These are phyloP conservation scores for Lizonia empirigonia DNA, from an alignment of 2,329 filamentous ascomycete species.

Conservation along the genomic window DNA sequence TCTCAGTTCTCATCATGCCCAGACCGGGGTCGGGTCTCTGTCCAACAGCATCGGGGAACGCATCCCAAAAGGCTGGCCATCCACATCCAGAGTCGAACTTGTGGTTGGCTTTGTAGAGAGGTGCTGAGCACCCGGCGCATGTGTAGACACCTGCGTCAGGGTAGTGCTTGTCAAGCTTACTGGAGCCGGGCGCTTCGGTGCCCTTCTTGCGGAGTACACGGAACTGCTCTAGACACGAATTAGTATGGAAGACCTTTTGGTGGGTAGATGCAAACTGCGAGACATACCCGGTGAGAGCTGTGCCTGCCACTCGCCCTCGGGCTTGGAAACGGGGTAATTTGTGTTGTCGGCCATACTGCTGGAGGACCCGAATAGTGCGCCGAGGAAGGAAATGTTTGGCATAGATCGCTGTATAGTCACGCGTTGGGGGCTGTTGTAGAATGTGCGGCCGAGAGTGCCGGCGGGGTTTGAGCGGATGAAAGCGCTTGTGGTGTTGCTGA, in stretches of 20 bases:
- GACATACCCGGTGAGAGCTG: conserved; percentile 72
- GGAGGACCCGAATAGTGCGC: conserved; percentile 73
- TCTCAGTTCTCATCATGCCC: conserved; percentile 89
- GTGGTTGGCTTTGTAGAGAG: conserved; percentile 89
- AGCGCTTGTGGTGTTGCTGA: conserved; percentile 53
- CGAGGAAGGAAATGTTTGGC: conserved; percentile 78
- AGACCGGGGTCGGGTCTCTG: conserved; percentile 76
- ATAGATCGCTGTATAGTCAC: conserved; percentile 59
- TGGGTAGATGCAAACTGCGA: background rate
- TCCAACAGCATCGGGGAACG: conserved; percentile 85
- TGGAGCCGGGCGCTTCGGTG: conserved; percentile 80
- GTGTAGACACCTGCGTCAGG: conserved; percentile 78
- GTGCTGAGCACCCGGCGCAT: conserved; percentile 83
- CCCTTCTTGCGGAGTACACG: conserved; percentile 89
- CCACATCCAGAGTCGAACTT: conserved; percentile 98
- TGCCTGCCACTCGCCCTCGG: conserved; percentile 85
- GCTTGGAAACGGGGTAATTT: conserved; percentile 80
- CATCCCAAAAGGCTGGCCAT: conserved; percentile 98
- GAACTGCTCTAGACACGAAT: conserved; percentile 77
- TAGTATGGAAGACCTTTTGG: background rate
- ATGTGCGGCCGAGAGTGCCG: conserved; percentile 43
- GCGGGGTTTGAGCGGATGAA: conserved; percentile 42
- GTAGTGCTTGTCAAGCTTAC: conserved; percentile 87
- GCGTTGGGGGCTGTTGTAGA: conserved; percentile 37
- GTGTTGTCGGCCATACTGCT: conserved; percentile 59